Evolutionary conservation across 148 eudicot species (phyloP), one percentile per base, ranked within the genome.

Genomic region (Persicaria maculosa): DNA sequence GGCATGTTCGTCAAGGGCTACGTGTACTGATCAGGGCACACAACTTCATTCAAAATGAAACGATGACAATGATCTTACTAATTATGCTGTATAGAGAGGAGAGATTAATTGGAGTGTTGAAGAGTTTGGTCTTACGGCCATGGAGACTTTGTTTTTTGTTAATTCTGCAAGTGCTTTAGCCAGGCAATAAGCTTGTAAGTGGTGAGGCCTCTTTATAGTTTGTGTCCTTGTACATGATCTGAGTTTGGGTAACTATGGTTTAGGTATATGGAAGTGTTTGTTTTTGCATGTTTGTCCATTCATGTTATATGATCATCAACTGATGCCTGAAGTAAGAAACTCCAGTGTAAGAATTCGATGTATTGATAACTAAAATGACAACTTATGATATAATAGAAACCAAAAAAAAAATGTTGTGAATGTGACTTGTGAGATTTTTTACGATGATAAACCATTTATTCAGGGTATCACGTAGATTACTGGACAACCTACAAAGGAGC

Each of bases 1-100:
- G 65, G 65, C 65, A 86, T 91, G 92, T 91, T 85, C 43, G 98
- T 91, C 74, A 91, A 93, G 87, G 92, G 88, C 77, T 93, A 93
- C 74, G 87, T 82, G 47, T 93, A 90, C 89, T 92, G 78, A 86
- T 22, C 65, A 59, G 40, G 10, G 2, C 36, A 31, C 36, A 31
- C 36, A 2, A 31, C 36, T 31, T 0, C 36, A 31, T 31, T 31
- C 36, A 31, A 31, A 31, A 22, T 59, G 64, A 59, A 59, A n/a
- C 7, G 64, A 19, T 7, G 9, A 22, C 22, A 9, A 58, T 58
- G 3, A 20, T 25, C 9, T 8, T 61, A n/a, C n/a, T n/a, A n/a
- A 1, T 0, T 25, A 61, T 25, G 43, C 10, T 19, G 19, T 17
- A 25, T 55, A 55, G 22, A 55, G 19, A n/a, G n/a, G 19, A 55